phyloP scores from a whole-genome alignment of 176 grass and related monocot species.

The Puya raimondii region DNA sequence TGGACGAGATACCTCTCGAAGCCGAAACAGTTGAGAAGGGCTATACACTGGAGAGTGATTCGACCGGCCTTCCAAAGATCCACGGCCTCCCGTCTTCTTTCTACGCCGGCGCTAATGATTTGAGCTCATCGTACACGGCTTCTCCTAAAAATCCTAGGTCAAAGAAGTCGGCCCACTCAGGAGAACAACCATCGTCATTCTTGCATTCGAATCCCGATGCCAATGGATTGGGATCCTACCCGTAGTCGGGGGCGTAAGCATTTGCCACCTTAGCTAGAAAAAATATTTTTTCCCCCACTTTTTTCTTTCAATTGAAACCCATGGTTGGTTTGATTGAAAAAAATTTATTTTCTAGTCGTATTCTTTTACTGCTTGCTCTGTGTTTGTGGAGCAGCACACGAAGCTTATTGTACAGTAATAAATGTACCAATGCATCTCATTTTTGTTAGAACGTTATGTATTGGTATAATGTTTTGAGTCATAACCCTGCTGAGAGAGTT shows the following conservation, averaged over 20 bases:
- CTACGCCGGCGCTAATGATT: conserved; percentile 8
- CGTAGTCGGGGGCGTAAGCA: neutral
- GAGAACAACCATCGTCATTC: conserved; percentile 5
- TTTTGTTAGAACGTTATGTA: no score
- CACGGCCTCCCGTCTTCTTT: conserved; percentile 21
- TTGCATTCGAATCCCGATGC: neutral
- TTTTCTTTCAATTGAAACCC: no score
- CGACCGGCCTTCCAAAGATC: conserved; percentile 41
- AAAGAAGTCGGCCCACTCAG: conserved; percentile 25
- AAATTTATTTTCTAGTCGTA: no score
- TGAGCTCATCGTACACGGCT: conserved; percentile 8
- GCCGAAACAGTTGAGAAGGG: conserved; percentile 72
- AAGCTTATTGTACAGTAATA: no score
- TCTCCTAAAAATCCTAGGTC: conserved; percentile 22
- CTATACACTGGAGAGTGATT: conserved; percentile 30
- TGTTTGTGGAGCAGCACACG: no score
- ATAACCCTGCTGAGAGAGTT: no score
- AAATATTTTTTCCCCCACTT: no score
- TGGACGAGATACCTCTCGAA: conserved; percentile 74
- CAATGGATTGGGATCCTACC: conserved; percentile 5
- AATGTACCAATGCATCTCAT: no score
- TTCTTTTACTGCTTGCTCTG: no score
- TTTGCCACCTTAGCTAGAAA: neutral
- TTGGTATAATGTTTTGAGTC: no score
- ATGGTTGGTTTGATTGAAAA: neutral